Evolutionary conservation across 176 grass and related monocot species (phyloP).

Genomic region (Poa pratensis): DNA sequence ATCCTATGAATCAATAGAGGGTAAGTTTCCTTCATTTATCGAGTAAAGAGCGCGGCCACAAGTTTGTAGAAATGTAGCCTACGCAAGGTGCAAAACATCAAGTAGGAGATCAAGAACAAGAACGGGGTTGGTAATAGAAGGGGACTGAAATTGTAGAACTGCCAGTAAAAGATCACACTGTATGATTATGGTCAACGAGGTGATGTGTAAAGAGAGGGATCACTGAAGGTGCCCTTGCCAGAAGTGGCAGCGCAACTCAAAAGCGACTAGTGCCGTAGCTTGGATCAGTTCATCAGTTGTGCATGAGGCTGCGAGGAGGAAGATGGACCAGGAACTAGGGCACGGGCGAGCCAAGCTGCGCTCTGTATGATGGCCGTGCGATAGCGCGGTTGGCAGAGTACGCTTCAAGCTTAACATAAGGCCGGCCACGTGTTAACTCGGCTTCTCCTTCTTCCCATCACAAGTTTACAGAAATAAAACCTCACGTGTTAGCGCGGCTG

Average conservation of each 20-base stretch:
- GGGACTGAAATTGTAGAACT: not conserved
- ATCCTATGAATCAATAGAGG: not conserved
- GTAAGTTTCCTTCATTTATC: too few species aligned
- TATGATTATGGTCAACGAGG: not conserved
- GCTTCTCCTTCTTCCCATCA: not conserved
- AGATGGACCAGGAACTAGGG: not conserved
- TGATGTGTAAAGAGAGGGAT: not conserved
- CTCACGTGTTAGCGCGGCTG: not conserved
- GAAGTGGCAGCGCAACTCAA: slow-evolving; percentile 23
- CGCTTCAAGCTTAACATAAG: not conserved
- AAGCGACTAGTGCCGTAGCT: slow-evolving; percentile 24
- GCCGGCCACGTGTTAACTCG: not conserved
- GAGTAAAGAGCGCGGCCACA: too few species aligned
- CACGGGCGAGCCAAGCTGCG: not conserved
- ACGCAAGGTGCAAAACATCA: not conserved
- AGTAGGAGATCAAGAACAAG: not conserved
- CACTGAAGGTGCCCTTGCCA: slow-evolving; percentile 10
- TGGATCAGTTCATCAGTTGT: not conserved
- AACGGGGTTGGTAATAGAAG: not conserved
- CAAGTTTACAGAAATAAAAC: not conserved
- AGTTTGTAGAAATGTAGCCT: not conserved
- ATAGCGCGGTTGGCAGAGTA: not conserved
- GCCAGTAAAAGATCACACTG: not conserved
- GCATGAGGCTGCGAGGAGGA: not conserved
- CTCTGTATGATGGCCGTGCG: not conserved